Percentiles rank a stretch among this genome's conserved stretches.
Conservation (phyloP, 1,284 basidiomycete species). For the Ceratobasidium sp. region DNA sequence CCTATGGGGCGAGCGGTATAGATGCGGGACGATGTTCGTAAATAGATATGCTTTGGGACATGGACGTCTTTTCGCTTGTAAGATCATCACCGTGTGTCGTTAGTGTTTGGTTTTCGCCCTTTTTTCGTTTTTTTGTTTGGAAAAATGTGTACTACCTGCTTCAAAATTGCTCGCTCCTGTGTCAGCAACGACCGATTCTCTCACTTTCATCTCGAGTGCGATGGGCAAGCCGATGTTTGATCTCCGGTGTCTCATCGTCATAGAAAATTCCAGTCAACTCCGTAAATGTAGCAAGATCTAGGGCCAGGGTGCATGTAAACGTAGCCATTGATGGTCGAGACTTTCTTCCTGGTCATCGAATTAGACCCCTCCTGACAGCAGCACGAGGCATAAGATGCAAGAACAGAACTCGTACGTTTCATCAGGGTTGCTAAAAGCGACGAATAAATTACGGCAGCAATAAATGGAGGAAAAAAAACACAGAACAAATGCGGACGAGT, state of each 20-base stretch:
- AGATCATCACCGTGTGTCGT: slow-evolving; percentile 17
- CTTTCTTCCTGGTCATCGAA: slow-evolving; percentile 3
- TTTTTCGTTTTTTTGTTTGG: not conserved
- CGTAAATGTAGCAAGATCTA: slow-evolving; percentile 1
- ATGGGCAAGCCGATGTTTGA: slow-evolving; percentile 28
- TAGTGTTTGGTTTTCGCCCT: slow-evolving; percentile 4
- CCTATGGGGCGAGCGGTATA: slow-evolving; percentile 14
- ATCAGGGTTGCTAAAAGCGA: slow-evolving; percentile 32
- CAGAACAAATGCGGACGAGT: not conserved
- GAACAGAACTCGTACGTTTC: not conserved
- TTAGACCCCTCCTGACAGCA: slow-evolving; percentile 4
- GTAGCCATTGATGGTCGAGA: slow-evolving; percentile 1
- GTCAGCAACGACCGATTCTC: slow-evolving; percentile 3
- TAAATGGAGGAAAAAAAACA: not conserved
- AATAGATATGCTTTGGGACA: not conserved
- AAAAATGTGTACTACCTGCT: slow-evolving; percentile 17
- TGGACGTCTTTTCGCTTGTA: slow-evolving; percentile 9
- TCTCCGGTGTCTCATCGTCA: slow-evolving; percentile 21
- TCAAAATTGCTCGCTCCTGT: slow-evolving; percentile 3
- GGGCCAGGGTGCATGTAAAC: not conserved
- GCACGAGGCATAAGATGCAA: not conserved
- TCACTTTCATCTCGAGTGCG: slow-evolving; percentile 13
- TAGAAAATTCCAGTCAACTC: not conserved
- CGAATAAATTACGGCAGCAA: slow-evolving; percentile 32
- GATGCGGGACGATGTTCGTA: not conserved